A percentile compares a stretch with the other conserved stretches of the same genome.
Conservation (phyloP, 23 red algal genomes). For the Gracilaria vermiculophylla region DNA sequence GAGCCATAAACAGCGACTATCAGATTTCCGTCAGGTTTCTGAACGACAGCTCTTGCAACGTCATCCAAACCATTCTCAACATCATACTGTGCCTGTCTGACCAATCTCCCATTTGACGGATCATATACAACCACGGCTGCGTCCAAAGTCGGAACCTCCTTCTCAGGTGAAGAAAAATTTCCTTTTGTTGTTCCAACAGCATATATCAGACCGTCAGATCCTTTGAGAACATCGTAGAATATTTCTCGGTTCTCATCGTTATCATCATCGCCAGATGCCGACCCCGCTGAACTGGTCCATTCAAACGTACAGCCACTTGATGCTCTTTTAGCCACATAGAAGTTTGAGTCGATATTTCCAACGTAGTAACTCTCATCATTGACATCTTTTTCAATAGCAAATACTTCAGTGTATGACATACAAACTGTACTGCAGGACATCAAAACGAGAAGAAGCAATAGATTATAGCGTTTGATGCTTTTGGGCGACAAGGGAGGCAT, state of each 20-base stretch:
- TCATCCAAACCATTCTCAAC: slow-evolving; percentile 31
- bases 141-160: slow-evolving; percentile 43
- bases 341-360: slow-evolving; percentile 55
- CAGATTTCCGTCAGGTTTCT: slow-evolving; percentile 28
- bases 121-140: slow-evolving; percentile 58
- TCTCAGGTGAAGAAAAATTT: slow-evolving; percentile 31
- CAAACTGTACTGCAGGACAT: background rate
- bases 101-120: background rate
- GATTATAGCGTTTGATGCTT: background rate
- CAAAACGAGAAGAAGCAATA: background rate
- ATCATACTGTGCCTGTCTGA: slow-evolving; percentile 46
- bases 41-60: slow-evolving; percentile 25
- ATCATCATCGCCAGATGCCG: slow-evolving; percentile 43
- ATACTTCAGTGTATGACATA: slow-evolving; percentile 53
- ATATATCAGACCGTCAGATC: slow-evolving; percentile 28
- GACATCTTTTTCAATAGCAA: slow-evolving; percentile 20
- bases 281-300: slow-evolving; percentile 51
- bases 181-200: slow-evolving; percentile 51
- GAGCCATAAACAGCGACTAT: slow-evolving; percentile 53
- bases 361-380: slow-evolving; percentile 19
- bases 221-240: slow-evolving; percentile 13
- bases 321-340: slow-evolving; percentile 35
- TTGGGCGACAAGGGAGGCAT: background rate
- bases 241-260: slow-evolving; percentile 45
- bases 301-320: background rate